A percentile compares a stretch with the other conserved stretches of the same genome.
Conservation (phyloP, 371 early-diverging fungal genomes). For the Syncephalastrum contaminatum region DNA sequence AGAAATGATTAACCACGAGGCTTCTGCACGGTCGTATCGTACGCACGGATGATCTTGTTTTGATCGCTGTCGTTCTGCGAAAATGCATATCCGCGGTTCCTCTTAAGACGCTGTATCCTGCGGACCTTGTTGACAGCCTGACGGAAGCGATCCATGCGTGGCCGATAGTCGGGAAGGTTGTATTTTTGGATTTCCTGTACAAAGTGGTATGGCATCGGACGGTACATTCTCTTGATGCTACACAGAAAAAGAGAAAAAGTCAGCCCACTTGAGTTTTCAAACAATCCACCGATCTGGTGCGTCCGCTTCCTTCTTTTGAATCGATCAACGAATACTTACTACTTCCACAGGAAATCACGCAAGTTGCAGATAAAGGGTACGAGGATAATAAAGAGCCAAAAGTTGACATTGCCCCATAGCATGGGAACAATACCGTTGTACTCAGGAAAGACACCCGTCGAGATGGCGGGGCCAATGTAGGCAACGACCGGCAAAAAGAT, state of each 20-base stretch:
- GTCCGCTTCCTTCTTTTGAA: too few relatives aligned
- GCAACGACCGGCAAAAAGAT: slow-evolving; percentile 85
- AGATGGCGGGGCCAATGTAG: slow-evolving; percentile 76
- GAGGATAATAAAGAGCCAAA: slow-evolving; percentile 85
- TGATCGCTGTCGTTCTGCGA: slow-evolving; percentile 96
- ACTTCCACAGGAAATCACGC: slow-evolving; percentile 93
- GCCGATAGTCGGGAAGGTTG: slow-evolving; percentile 95
- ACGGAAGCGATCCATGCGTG: slow-evolving; percentile 95
- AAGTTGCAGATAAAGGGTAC: slow-evolving; percentile 81
- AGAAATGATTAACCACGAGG: slow-evolving; percentile 62
- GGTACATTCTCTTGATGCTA: slow-evolving; percentile 79
- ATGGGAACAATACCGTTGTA: slow-evolving; percentile 77
- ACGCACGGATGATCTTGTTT: slow-evolving; percentile 88
- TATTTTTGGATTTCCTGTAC: slow-evolving; percentile 97
- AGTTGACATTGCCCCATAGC: slow-evolving; percentile 75
- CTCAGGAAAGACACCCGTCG: slow-evolving; percentile 63
- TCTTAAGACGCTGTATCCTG: slow-evolving; percentile 87
- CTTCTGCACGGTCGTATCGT: slow-evolving; percentile 93
- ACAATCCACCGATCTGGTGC: too few relatives aligned
- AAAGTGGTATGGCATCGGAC: slow-evolving; percentile 85
- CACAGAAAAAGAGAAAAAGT: slow-evolving; percentile 2
- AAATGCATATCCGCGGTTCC: slow-evolving; percentile 94
- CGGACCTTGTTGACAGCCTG: slow-evolving; percentile 96
- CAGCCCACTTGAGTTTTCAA: too few relatives aligned
- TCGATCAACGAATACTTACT: slow-evolving; percentile 51